phyloP scores from a whole-genome alignment of 805 yeast species.

The Saturnispora kantuleensis region DNA sequence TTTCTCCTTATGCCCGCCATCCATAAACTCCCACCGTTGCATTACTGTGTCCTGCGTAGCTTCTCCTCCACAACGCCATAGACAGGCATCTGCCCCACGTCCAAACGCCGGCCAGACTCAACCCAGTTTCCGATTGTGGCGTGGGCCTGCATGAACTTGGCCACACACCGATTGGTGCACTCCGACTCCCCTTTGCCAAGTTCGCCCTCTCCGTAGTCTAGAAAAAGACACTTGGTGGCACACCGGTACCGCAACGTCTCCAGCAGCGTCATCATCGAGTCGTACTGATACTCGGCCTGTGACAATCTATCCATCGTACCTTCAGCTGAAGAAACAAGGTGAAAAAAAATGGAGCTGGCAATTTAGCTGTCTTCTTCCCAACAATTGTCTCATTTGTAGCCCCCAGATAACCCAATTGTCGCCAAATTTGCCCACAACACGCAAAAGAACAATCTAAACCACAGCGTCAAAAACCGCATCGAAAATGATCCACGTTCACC shows the following conservation, averaged over 20 bases:
- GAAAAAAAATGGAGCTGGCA: background rate
- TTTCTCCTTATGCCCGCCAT: background rate
- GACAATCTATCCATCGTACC: slow-evolving; percentile 29
- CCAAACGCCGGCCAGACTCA: slow-evolving; percentile 31
- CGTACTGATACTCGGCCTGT: slow-evolving; percentile 58
- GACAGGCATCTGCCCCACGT: slow-evolving; percentile 32
- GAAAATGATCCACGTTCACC: slow-evolving; percentile 15
- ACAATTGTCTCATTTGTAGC: too few species aligned
- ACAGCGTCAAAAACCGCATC: background rate
- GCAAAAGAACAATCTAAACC: too few species aligned
- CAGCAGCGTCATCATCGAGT: slow-evolving; percentile 46
- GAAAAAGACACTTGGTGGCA: slow-evolving; percentile 68
- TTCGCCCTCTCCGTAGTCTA: slow-evolving; percentile 69
- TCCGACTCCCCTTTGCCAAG: slow-evolving; percentile 70
- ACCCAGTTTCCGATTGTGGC: slow-evolving; percentile 46
- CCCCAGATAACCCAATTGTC: too few species aligned
- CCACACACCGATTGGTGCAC: slow-evolving; percentile 91
- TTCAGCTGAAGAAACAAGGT: slow-evolving; percentile 28
- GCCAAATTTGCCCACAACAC: too few species aligned
- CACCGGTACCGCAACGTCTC: slow-evolving; percentile 51
- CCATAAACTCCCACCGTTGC: too few species aligned
- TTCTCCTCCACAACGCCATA: slow-evolving; percentile 20
- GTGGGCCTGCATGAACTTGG: slow-evolving; percentile 75
- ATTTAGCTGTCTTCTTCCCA: background rate
- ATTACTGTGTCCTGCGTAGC: background rate